Conservation (phyloP, 306 rosid genomes). For the Begonia fuchsioides region DNA sequence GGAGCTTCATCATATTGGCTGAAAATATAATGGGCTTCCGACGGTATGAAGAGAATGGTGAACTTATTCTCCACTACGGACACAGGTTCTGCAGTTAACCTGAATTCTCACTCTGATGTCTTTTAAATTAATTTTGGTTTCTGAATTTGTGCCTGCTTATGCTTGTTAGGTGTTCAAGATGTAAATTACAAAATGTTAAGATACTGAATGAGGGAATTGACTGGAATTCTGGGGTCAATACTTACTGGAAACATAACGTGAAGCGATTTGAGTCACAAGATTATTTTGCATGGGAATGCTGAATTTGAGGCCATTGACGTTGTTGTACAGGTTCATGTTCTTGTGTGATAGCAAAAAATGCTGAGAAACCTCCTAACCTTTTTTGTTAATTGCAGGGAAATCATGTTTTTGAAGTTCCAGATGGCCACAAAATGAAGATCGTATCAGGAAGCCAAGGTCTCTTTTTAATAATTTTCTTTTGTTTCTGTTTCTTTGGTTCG, state of each 20-base stretch:
- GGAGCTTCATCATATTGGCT: constrained; percentile 62
- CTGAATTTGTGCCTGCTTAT: constrained; percentile 10
- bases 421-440: constrained; percentile 64
- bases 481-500: background rate
- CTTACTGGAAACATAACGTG: constrained; percentile 79
- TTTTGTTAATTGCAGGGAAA: constrained; percentile 51
- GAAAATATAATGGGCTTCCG: constrained; percentile 56
- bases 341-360: constrained; percentile 1
- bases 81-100: constrained; percentile 34
- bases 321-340: constrained; percentile 49
- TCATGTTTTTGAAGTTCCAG: constrained; percentile 78
- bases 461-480: background rate
- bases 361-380: constrained; percentile 11
- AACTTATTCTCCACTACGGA: constrained; percentile 62
- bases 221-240: constrained; percentile 50
- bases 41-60: constrained; percentile 37
- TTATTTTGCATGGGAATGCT: constrained; percentile 83
- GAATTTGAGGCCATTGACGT: constrained; percentile 81
- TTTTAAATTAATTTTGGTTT: background rate
- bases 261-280: constrained; percentile 47
- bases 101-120: background rate
- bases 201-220: constrained; percentile 67
- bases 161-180: constrained; percentile 76
- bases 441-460: constrained; percentile 49
- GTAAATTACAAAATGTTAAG: constrained; percentile 74